A percentile compares a stretch with the other conserved stretches of the same genome.
These are phyloP conservation scores for Naganishia sp. DNA, from an alignment of 1,284 basidiomycete genomes.

Conservation along the genomic window DNA sequence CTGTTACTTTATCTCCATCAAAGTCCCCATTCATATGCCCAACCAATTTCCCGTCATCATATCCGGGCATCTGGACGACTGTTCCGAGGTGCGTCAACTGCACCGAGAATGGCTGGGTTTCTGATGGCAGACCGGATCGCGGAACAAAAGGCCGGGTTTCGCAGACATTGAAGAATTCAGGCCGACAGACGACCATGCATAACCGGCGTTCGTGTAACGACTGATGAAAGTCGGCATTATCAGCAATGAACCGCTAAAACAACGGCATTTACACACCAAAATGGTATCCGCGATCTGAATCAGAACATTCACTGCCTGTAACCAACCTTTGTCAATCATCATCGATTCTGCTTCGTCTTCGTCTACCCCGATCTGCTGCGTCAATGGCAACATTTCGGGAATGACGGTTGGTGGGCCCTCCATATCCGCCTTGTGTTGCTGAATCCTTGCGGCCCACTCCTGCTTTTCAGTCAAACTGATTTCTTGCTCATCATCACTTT, in stretches of 20 bases:
- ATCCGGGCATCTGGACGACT: slow-evolving; percentile 28
- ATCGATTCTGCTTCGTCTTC: slow-evolving; percentile 20
- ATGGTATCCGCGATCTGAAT: slow-evolving; percentile 37
- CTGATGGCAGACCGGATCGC: slow-evolving; percentile 7
- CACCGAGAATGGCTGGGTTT: slow-evolving; percentile 11
- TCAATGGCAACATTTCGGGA: not conserved
- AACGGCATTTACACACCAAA: slow-evolving; percentile 32
- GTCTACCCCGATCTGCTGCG: slow-evolving; percentile 18
- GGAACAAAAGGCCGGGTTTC: slow-evolving; percentile 23
- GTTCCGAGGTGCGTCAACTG: slow-evolving; percentile 25
- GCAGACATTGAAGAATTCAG: slow-evolving; percentile 26
- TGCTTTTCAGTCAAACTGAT: slow-evolving; percentile 9
- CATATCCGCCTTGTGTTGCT: slow-evolving; percentile 9
- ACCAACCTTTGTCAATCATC: slow-evolving; percentile 24
- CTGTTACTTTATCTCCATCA: slow-evolving; percentile 13
- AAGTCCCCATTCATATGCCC: slow-evolving; percentile 10
- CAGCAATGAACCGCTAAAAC: not conserved
- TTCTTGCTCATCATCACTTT: not conserved
- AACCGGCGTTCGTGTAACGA: slow-evolving; percentile 27
- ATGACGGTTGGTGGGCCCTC: too few species aligned
- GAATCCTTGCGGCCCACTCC: slow-evolving; percentile 20
- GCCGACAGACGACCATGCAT: slow-evolving; percentile 28
- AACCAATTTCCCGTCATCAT: slow-evolving; percentile 16
- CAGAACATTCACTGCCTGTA: slow-evolving; percentile 36
- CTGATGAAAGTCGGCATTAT: not conserved